phyloP scores from a whole-genome alignment of 192 early-diverging fungal species.

The Nowakowskiella sp. region DNA sequence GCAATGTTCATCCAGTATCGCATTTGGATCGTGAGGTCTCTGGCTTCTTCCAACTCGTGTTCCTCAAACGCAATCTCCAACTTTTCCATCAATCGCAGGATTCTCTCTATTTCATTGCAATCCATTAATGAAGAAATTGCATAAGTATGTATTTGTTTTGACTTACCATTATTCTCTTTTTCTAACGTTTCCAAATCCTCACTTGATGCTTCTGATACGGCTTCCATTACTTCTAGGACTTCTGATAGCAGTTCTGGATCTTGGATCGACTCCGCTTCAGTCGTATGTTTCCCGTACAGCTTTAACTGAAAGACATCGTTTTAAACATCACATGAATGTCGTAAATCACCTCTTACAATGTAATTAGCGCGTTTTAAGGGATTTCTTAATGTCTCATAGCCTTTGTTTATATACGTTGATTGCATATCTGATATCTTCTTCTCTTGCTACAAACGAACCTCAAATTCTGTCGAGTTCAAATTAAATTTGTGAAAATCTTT shows the following conservation, averaged over 20 bases:
- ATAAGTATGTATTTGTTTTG: background rate
- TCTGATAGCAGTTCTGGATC: slow-evolving; percentile 74
- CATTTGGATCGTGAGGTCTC: slow-evolving; percentile 58
- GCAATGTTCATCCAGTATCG: slow-evolving; percentile 68
- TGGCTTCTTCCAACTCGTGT: slow-evolving; percentile 46
- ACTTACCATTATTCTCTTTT: slow-evolving; percentile 53
- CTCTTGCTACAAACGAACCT: slow-evolving; percentile 42
- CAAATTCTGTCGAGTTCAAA: slow-evolving; percentile 1
- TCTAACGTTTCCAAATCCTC: slow-evolving; percentile 54
- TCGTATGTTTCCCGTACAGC: slow-evolving; percentile 41
- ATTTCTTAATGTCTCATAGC: slow-evolving; percentile 67
- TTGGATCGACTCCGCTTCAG: slow-evolving; percentile 53
- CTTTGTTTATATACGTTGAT: slow-evolving; percentile 81
- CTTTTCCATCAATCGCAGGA: slow-evolving; percentile 27
- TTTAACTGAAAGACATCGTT: slow-evolving; percentile 34
- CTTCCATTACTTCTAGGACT: slow-evolving; percentile 70
- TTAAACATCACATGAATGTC: background rate
- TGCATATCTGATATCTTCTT: slow-evolving; percentile 56
- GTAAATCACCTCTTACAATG: slow-evolving; percentile 28
- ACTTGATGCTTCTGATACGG: slow-evolving; percentile 62
- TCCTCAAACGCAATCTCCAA: slow-evolving; percentile 49
- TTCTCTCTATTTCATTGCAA: slow-evolving; percentile 26
- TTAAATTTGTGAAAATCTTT: slow-evolving; percentile 2
- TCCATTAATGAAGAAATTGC: background rate
- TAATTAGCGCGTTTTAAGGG: slow-evolving; percentile 75